A percentile compares a stretch with the other conserved stretches of the same genome.
phyloP scores from a whole-genome alignment of 495 filamentous ascomycete species.

The Trichoderma reesei region DNA sequence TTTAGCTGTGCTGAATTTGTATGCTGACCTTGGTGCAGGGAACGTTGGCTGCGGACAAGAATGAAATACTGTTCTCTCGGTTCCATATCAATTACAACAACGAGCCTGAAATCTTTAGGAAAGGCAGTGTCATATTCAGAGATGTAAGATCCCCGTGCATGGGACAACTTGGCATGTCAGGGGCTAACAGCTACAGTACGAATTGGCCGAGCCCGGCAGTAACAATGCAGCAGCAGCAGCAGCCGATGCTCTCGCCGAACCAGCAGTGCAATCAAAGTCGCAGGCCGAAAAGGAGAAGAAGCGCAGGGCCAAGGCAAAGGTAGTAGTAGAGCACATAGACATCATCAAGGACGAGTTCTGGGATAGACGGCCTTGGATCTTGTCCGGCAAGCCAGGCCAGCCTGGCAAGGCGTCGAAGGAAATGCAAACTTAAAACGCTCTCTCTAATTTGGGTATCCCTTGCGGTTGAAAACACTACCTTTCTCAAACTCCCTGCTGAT shows the following conservation, averaged over 20 bases:
- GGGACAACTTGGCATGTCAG: constrained; percentile 12
- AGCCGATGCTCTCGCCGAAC: constrained; percentile 28
- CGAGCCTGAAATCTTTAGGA: constrained; percentile 83
- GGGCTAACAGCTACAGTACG: constrained; percentile 30
- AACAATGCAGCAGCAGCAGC: constrained; percentile 25
- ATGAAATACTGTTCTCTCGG: constrained; percentile 84
- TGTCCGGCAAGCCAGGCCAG: constrained; percentile 62
- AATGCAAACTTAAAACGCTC: constrained; percentile 20
- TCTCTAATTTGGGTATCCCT: constrained; percentile 5
- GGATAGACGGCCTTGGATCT: constrained; percentile 74
- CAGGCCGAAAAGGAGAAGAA: constrained; percentile 74
- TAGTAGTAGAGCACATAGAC: constrained; percentile 77
- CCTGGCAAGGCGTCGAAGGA: constrained; percentile 53
- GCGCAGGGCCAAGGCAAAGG: constrained; percentile 58
- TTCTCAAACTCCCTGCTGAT: constrained; percentile 7
- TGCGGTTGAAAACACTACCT: background rate
- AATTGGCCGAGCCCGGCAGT: constrained; percentile 42
- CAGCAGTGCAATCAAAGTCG: constrained; percentile 51
- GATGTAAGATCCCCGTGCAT: constrained; percentile 46
- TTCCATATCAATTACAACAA: constrained; percentile 97
- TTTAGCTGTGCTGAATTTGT: background rate
- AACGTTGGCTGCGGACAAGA: constrained; percentile 76
- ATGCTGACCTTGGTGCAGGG: constrained; percentile 42
- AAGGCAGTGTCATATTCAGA: constrained; percentile 81
- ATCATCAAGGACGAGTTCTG: constrained; percentile 94